A percentile compares a stretch with the other conserved stretches of the same genome.
Evolutionary conservation across 805 yeast genomes (phyloP).

Genomic region (Saccharomycodes ludwigii): DNA sequence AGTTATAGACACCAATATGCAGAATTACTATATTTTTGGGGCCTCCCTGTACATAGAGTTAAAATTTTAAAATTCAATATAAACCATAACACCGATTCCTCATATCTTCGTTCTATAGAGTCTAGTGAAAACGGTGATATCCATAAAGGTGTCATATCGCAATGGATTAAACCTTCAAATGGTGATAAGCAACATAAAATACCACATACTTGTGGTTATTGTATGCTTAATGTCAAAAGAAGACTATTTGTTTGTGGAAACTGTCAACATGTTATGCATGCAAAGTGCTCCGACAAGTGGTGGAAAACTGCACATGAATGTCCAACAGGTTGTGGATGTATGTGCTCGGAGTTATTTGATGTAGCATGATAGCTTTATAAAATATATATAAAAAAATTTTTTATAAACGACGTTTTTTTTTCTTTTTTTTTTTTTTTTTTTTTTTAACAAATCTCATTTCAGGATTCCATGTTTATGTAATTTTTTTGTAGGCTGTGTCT

Average conservation of each 20-base stretch:
- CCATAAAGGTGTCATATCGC: conserved; percentile 22
- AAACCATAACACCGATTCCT: conserved; percentile 15
- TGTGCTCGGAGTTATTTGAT: conserved; percentile 34
- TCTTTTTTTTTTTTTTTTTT: no score
- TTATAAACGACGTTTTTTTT: no score
- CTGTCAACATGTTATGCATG: conserved; percentile 74
- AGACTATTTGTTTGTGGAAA: conserved; percentile 53
- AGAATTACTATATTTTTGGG: conserved; percentile 69
- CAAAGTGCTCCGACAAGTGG: conserved; percentile 72
- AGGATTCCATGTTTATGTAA: no score
- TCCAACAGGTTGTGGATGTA: conserved; percentile 80
- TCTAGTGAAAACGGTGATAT: conserved; percentile 19
- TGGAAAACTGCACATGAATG: conserved; percentile 52
- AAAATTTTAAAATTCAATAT: conserved; percentile 48
- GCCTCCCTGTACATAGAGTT: conserved; percentile 64
- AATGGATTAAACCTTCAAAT: conserved; percentile 8
- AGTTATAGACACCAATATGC: conserved; percentile 62
- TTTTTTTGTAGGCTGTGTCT: no score
- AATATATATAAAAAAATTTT: no score
- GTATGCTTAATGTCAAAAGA: conserved; percentile 48
- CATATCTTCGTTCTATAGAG: conserved; percentile 23
- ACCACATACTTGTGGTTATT: conserved; percentile 45
- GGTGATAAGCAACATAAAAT: conserved; percentile 3
- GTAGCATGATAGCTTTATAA: conserved; percentile 3
- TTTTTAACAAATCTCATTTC: no score